A percentile compares a stretch with the other conserved stretches of the same genome.
Conservation (phyloP, 139 green algal genomes). For the Diplosphaera chodatii region DNA sequence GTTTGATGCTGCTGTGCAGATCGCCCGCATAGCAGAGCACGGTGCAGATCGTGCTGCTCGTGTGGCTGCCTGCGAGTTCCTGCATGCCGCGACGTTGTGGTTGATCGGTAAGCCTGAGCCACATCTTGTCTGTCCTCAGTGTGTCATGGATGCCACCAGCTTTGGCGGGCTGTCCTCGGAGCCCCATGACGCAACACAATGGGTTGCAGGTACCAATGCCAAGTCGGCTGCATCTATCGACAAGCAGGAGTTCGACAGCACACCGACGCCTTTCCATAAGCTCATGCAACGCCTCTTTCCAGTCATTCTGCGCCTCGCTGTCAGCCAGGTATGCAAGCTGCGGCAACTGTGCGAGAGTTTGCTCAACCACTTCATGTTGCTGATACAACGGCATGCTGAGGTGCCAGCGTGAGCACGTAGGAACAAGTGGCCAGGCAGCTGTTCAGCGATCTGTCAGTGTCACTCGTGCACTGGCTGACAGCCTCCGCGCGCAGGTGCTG, state of each 20-base stretch:
- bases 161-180: too few species aligned
- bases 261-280: conserved; percentile 7
- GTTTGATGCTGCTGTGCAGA: too few species aligned
- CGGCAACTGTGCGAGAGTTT: too few species aligned
- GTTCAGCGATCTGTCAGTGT: conserved; percentile 13
- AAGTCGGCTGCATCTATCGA: neutral
- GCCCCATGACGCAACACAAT: too few species aligned
- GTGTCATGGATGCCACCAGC: too few species aligned
- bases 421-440: conserved; percentile 13
- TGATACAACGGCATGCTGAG: too few species aligned
- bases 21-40: conserved; percentile 12
- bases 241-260: neutral
- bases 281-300: conserved; percentile 12
- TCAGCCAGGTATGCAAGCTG: too few species aligned
- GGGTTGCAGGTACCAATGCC: neutral
- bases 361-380: too few species aligned
- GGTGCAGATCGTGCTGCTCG: conserved; percentile 3
- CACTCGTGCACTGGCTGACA: conserved; percentile 22
- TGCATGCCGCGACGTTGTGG: conserved; percentile 22
- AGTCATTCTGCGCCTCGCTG: conserved; percentile 14
- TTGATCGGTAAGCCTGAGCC: conserved; percentile 13
- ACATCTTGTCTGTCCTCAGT: too few species aligned
- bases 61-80: conserved; percentile 19
- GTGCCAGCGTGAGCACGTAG: neutral
- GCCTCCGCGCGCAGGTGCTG: conserved; percentile 7